Percentiles rank a stretch among this genome's conserved stretches.
Evolutionary conservation across 1,284 basidiomycete species (phyloP).

Genomic region (Ceratobasidium sp.): DNA sequence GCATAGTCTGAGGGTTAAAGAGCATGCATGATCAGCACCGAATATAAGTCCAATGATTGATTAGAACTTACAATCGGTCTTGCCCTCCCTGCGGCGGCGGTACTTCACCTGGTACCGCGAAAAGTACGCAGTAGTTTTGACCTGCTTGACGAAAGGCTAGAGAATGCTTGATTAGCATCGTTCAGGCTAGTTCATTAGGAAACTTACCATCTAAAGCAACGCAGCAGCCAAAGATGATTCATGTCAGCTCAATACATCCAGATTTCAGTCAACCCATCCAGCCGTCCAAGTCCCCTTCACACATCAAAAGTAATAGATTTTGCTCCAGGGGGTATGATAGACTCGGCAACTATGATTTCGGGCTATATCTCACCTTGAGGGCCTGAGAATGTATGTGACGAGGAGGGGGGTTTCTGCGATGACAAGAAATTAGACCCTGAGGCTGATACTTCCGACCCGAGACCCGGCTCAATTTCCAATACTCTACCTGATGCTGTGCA

Average conservation of each 20-base stretch:
- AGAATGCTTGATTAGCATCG: conserved; percentile 19
- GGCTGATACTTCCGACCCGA: conserved; percentile 16
- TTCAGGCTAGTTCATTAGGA: background rate
- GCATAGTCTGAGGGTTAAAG: conserved; percentile 80
- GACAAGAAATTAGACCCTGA: conserved; percentile 18
- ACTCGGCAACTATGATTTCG: background rate
- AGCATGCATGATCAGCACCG: background rate
- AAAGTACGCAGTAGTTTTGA: conserved; percentile 94
- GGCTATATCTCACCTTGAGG: conserved; percentile 68
- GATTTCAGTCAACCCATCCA: conserved; percentile 45
- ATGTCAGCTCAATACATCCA: conserved; percentile 47
- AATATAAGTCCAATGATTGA: background rate
- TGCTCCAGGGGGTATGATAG: conserved; percentile 4
- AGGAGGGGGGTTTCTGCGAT: conserved; percentile 10
- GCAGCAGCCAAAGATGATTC: conserved; percentile 29
- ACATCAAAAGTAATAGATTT: background rate
- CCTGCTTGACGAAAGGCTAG: conserved; percentile 85
- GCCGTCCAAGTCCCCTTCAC: conserved; percentile 7
- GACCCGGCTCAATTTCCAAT: too few species aligned
- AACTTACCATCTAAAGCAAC: conserved; percentile 42
- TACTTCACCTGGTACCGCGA: conserved; percentile 98
- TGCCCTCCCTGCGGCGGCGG: conserved; percentile 94
- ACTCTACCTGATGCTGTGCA: conserved; percentile 14
- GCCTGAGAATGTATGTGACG: conserved; percentile 30
- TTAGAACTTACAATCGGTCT: conserved; percentile 89